Evolutionary conservation across 2,329 filamentous ascomycete species (phyloP).

Genomic region (Diaporthe ampelina): DNA sequence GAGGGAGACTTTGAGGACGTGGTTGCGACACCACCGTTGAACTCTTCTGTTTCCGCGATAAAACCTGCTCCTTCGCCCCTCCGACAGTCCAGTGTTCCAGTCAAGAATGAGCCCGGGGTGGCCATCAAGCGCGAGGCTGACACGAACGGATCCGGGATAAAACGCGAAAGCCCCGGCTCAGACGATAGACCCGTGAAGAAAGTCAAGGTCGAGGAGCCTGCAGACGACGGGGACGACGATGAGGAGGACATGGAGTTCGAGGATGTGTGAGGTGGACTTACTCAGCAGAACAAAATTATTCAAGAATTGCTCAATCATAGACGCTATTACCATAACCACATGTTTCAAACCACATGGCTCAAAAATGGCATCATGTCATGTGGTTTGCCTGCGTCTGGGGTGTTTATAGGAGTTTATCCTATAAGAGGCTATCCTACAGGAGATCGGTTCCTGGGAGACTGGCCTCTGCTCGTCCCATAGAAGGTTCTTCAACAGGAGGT

Average conservation of each 20-base stretch:
- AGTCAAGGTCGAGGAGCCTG: constrained; percentile 68
- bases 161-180: constrained; percentile 43
- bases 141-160: constrained; percentile 43
- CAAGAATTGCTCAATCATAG: neutral
- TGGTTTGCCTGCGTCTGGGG: too few species aligned
- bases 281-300: neutral
- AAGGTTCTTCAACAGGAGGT: too few species aligned
- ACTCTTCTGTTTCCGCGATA: constrained; percentile 42
- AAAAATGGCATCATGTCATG: too few species aligned
- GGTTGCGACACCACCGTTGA: constrained; percentile 54
- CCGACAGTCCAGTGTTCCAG: constrained; percentile 46
- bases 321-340: too few species aligned
- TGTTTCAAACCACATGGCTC: too few species aligned
- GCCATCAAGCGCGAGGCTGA: constrained; percentile 44
- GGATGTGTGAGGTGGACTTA: constrained; percentile 58
- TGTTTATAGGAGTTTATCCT: too few species aligned
- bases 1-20: constrained; percentile 66
- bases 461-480: too few species aligned
- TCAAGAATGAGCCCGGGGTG: constrained; percentile 54
- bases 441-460: too few species aligned
- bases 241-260: constrained; percentile 72
- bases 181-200: constrained; percentile 70
- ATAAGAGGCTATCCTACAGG: too few species aligned
- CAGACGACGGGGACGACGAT: constrained; percentile 52
- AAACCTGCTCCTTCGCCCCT: constrained; percentile 46